These are phyloP conservation scores for Pseudonectria foliicola DNA, from an alignment of 2,329 filamentous ascomycete species.

Conservation along the genomic window DNA sequence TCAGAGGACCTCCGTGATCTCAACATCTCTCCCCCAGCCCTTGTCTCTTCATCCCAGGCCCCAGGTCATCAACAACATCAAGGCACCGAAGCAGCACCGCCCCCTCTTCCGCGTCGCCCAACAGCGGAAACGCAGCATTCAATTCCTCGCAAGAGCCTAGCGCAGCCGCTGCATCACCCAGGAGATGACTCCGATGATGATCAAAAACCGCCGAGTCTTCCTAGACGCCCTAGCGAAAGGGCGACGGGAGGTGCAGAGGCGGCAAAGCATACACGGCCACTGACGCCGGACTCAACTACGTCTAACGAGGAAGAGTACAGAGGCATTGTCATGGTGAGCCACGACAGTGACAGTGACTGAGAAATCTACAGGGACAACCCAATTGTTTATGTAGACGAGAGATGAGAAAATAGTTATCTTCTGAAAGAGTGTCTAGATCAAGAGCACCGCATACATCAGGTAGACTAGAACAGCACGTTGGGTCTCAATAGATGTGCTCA, in stretches of 20 bases:
- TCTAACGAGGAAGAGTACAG: conserved; percentile 29
- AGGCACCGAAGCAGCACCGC: conserved; percentile 1
- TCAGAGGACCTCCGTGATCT: conserved; percentile 21
- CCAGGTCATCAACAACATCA: conserved; percentile 3
- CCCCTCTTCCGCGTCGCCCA: conserved; percentile 9
- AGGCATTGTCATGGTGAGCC: conserved; percentile 31
- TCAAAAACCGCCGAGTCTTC: conserved; percentile 10
- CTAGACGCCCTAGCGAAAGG: conserved; percentile 11
- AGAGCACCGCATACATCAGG: too few species aligned
- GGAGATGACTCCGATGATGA: conserved; percentile 1
- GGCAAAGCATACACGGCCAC: conserved; percentile 11
- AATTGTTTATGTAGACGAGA: too few species aligned
- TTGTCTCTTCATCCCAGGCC: conserved; percentile 14
- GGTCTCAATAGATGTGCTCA: too few species aligned
- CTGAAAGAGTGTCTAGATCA: too few species aligned
- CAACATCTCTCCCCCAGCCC: conserved; percentile 21
- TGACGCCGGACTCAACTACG: conserved; percentile 20
- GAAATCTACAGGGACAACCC: background rate
- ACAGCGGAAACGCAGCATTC: conserved; percentile 5
- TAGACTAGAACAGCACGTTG: too few species aligned
- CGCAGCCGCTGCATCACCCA: conserved; percentile 10
- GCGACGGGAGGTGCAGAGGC: conserved; percentile 3
- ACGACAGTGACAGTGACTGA: conserved; percentile 25
- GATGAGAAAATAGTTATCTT: too few species aligned
- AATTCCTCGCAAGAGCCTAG: background rate